These are phyloP conservation scores for Trichosphaerium sp. DNA, from an alignment of 78 protist genomes.

Conservation along the genomic window DNA sequence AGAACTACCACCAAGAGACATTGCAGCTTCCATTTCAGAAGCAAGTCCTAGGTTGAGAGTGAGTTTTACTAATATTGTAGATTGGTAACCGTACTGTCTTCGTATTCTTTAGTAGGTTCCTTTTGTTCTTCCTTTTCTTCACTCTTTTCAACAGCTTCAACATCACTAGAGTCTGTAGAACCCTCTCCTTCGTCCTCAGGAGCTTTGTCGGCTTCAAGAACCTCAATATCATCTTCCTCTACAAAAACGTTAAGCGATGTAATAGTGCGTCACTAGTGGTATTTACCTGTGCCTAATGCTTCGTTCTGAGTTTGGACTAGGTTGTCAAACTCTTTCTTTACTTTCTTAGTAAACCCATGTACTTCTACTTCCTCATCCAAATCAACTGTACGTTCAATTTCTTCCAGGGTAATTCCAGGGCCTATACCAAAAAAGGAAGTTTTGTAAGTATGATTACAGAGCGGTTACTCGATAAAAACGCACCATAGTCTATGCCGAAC, in stretches of 20 bases:
- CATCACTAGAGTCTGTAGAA: not conserved
- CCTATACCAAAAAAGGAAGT: not conserved
- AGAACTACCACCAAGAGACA: no score
- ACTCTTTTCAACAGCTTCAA: not conserved
- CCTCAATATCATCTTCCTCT: conserved; percentile 4
- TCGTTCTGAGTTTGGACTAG: conserved; percentile 1
- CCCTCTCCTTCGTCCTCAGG: not conserved
- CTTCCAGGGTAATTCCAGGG: conserved; percentile 21
- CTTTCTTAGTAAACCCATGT: not conserved
- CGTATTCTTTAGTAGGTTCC: no score
- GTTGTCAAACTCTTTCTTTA: not conserved
- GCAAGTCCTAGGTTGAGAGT: no score
- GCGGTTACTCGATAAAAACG: conserved; percentile 26
- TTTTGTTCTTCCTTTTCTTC: not conserved
- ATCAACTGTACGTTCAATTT: conserved; percentile 4
- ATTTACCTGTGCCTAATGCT: conserved; percentile 1
- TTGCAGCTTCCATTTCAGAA: no score
- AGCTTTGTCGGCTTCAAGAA: not conserved
- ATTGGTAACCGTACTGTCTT: no score
- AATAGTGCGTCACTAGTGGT: not conserved
- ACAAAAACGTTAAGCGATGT: no score
- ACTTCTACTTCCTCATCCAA: not conserved
- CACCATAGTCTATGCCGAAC: no score
- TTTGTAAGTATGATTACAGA: conserved; percentile 14
- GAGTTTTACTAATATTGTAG: no score